Evolutionary conservation across 2,329 filamentous ascomycete species (phyloP).

Genomic region (Rutstroemia sp.): DNA sequence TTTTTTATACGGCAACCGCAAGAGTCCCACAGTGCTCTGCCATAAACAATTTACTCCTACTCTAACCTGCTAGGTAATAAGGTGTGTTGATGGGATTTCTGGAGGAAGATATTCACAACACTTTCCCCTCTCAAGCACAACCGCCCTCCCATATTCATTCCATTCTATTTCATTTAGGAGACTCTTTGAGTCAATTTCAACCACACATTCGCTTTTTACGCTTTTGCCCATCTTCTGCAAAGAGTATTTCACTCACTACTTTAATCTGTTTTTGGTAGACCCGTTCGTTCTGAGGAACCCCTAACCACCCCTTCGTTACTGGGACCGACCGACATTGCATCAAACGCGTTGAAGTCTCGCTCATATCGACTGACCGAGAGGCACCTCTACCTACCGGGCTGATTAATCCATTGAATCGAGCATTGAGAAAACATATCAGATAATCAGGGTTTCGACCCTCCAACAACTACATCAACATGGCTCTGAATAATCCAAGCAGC

Average conservation of each 20-base stretch:
- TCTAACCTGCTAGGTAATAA: background rate
- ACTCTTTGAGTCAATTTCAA: background rate
- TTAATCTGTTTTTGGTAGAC: background rate
- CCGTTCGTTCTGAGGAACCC: background rate
- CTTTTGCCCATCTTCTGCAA: background rate
- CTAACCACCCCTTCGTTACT: background rate
- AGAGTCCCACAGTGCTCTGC: background rate
- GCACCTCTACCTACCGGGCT: too few species aligned
- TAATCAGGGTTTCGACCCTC: conserved; percentile 22
- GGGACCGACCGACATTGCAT: background rate
- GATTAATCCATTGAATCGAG: background rate
- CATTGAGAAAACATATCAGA: background rate
- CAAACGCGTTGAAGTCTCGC: background rate
- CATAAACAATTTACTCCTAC: background rate
- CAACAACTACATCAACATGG: conserved; percentile 40
- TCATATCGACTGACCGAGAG: too few species aligned
- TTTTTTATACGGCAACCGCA: too few species aligned
- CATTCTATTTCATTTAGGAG: background rate
- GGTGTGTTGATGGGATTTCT: background rate
- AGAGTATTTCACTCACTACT: background rate
- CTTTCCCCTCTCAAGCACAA: background rate
- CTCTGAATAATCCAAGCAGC: conserved; percentile 41
- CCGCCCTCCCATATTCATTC: too few species aligned
- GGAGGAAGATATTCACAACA: conserved; percentile 1
- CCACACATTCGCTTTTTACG: background rate